Evolutionary conservation across 2,329 filamentous ascomycete species (phyloP).

Genomic region (Didymella segeticola): DNA sequence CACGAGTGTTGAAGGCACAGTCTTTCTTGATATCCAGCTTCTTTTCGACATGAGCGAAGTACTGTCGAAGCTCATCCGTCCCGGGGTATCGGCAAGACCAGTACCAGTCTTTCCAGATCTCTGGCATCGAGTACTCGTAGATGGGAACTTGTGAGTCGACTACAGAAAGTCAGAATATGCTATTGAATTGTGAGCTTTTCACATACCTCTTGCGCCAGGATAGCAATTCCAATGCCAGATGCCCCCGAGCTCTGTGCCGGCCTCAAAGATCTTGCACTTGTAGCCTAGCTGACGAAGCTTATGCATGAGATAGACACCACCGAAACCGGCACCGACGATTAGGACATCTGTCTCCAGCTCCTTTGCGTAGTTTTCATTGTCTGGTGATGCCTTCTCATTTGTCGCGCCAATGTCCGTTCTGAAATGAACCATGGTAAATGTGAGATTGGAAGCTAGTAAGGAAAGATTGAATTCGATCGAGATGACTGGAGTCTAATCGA

Average conservation of each 20-base stretch:
- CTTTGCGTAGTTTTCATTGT: conserved; percentile 44
- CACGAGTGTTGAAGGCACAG: conserved; percentile 62
- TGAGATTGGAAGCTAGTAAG: not conserved
- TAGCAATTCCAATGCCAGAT: conserved; percentile 57
- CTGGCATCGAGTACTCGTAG: conserved; percentile 56
- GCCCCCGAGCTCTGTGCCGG: conserved; percentile 51
- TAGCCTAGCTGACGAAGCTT: conserved; percentile 50
- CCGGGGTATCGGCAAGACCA: conserved; percentile 63
- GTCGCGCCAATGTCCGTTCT: conserved; percentile 42
- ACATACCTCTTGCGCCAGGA: conserved; percentile 49
- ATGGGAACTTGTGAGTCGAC: conserved; percentile 57
- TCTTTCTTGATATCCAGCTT: conserved; percentile 64
- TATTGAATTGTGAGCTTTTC: not conserved
- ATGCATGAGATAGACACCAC: conserved; percentile 52
- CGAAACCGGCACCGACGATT: conserved; percentile 52
- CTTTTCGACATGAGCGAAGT: conserved; percentile 67
- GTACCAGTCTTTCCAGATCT: conserved; percentile 62
- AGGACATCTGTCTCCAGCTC: conserved; percentile 47
- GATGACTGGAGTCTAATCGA: not conserved
- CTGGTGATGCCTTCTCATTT: conserved; percentile 23
- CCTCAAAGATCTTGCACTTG: conserved; percentile 51
- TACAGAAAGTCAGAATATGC: not conserved
- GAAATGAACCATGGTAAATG: conserved; percentile 38
- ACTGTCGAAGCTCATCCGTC: conserved; percentile 60
- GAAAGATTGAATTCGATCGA: not conserved